Percentiles rank a stretch among this genome's conserved stretches.
These are phyloP conservation scores for Chimonanthus salicifolius DNA, from an alignment of 164 flowering plant genomes.

Conservation along the genomic window DNA sequence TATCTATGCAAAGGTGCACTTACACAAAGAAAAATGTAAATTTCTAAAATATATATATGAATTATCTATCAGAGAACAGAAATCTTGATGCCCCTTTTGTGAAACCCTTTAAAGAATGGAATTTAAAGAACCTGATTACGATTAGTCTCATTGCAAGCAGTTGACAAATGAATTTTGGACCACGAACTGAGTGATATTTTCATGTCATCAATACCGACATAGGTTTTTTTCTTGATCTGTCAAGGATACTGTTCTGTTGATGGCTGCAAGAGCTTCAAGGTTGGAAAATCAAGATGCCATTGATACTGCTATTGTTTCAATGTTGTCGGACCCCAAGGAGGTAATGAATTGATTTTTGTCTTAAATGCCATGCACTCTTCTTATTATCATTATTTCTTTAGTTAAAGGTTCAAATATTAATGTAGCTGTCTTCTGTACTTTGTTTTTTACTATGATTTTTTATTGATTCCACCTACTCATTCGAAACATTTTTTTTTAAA, in stretches of 20 bases:
- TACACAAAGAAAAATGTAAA: not conserved
- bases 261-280: slow-evolving; percentile 72
- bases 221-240: slow-evolving; percentile 53
- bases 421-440: not conserved
- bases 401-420: not conserved
- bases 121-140: not conserved
- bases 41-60: too few relatives aligned
- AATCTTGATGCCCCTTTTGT: not conserved
- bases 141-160: not conserved
- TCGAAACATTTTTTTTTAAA: too few relatives aligned
- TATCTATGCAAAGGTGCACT: not conserved
- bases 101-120: not conserved
- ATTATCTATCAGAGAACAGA: not conserved
- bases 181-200: not conserved
- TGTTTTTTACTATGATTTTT: not conserved
- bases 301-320: slow-evolving; percentile 52
- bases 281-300: slow-evolving; percentile 68
- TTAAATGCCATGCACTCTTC: not conserved
- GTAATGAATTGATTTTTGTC: slow-evolving; percentile 20
- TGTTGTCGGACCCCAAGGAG: slow-evolving; percentile 61
- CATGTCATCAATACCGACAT: slow-evolving; percentile 8
- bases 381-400: not conserved
- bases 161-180: not conserved
- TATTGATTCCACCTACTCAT: too few relatives aligned
- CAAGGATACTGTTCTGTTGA: slow-evolving; percentile 45